A percentile compares a stretch with the other conserved stretches of the same genome.
Conservation (phyloP, 2,329 filamentous ascomycete genomes). For the Trichoderma sp. region DNA sequence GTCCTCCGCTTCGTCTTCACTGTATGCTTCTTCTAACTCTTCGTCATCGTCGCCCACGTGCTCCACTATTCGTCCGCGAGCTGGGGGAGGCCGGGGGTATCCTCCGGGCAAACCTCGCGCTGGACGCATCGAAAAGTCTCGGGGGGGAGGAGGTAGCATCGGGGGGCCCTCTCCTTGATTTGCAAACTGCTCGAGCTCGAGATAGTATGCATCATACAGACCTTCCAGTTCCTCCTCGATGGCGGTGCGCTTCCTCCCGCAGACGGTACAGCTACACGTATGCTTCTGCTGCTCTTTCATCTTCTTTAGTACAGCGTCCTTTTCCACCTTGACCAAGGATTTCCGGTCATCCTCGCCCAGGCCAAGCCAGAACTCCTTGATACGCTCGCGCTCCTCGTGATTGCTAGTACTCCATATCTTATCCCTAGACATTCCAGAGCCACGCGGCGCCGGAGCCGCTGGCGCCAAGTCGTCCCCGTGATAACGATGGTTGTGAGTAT, state of each 20-base stretch:
- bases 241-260: conserved; percentile 89
- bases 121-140: conserved; percentile 60
- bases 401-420: conserved; percentile 98
- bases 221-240: conserved; percentile 98
- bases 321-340: conserved; percentile 94
- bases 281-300: conserved; percentile 99
- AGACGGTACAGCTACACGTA: conserved; percentile 96
- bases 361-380: conserved; percentile 97
- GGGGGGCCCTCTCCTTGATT: conserved; percentile 72
- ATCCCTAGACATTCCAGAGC: conserved; percentile 61
- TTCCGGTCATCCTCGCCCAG: conserved; percentile 92
- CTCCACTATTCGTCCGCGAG: conserved; percentile 70
- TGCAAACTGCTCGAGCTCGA: conserved; percentile 95
- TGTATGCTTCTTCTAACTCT: conserved; percentile 50
- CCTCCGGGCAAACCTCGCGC: conserved; percentile 56
- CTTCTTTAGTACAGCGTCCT: conserved; percentile 94
- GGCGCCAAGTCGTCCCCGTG: neutral
- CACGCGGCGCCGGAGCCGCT: conserved; percentile 33
- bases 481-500: neutral
- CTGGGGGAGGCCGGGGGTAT: conserved; percentile 65
- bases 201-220: conserved; percentile 96
- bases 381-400: conserved; percentile 90
- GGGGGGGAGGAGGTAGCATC: conserved; percentile 45
- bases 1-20: conserved; percentile 54
- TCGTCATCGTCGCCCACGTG: conserved; percentile 57